A percentile compares a stretch with the other conserved stretches of the same genome.
These are phyloP conservation scores for Scleroderma bovista DNA, from an alignment of 768 basidiomycete species.

Conservation along the genomic window DNA sequence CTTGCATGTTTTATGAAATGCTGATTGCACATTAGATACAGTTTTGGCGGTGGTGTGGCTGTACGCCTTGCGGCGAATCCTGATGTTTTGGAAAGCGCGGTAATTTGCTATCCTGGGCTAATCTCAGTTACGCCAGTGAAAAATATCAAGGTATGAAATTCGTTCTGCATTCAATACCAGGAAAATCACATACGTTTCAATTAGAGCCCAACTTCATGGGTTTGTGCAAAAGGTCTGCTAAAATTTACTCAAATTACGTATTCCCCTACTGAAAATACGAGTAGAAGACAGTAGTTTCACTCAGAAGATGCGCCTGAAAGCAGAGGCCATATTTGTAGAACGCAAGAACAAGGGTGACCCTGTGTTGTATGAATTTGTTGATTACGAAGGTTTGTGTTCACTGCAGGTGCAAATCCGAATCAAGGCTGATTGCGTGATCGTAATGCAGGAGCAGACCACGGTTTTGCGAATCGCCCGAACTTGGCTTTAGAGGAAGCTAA, in stretches of 20 bases:
- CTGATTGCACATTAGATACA: slow-evolving; percentile 26
- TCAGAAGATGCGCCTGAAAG: slow-evolving; percentile 17
- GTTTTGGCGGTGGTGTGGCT: slow-evolving; percentile 32
- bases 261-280: background rate
- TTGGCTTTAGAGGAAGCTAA: slow-evolving; percentile 37
- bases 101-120: slow-evolving; percentile 38
- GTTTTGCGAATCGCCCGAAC: slow-evolving; percentile 46
- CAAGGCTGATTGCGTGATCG: slow-evolving; percentile 2
- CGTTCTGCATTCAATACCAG: background rate
- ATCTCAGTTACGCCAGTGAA: slow-evolving; percentile 28
- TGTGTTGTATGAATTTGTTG: slow-evolving; percentile 31
- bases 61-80: slow-evolving; percentile 21
- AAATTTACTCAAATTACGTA: background rate
- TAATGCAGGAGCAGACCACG: slow-evolving; percentile 38
- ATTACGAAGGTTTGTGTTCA: slow-evolving; percentile 28
- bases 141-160: slow-evolving; percentile 22
- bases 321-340: slow-evolving; percentile 27
- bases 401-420: background rate
- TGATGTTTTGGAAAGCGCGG: slow-evolving; percentile 31
- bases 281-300: slow-evolving; percentile 32
- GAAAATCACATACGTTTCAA: background rate
- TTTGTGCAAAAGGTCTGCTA: slow-evolving; percentile 32
- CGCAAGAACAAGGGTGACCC: slow-evolving; percentile 23
- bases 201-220: slow-evolving; percentile 29
- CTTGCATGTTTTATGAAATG: background rate